These are phyloP conservation scores for Suhomyces taliae DNA, from an alignment of 1,139 yeast genomes.

Conservation along the genomic window DNA sequence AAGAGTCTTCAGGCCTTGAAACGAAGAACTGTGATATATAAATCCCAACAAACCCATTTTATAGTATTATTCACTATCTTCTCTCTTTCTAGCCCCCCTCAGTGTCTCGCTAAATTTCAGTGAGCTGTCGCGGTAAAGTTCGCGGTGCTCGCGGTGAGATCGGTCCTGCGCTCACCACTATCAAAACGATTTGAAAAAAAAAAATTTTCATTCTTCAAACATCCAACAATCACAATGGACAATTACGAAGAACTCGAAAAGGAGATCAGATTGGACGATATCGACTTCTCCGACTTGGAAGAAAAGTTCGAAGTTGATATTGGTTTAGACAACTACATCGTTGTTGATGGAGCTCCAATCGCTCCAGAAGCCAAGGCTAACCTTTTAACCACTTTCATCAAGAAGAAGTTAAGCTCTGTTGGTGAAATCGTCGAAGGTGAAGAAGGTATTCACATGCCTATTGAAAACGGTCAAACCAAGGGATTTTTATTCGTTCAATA, in stretches of 20 bases:
- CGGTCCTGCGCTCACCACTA: too few relatives aligned
- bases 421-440: conserved; percentile 72
- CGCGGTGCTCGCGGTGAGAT: too few relatives aligned
- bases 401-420: conserved; percentile 67
- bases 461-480: conserved; percentile 75
- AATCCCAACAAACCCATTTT: too few relatives aligned
- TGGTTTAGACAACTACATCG: conserved; percentile 76
- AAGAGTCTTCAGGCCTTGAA: too few relatives aligned
- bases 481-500: conserved; percentile 90
- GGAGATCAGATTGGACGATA: conserved; percentile 51
- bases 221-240: conserved; percentile 18
- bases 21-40: too few relatives aligned
- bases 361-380: conserved; percentile 90
- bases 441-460: conserved; percentile 77
- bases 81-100: too few relatives aligned
- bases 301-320: conserved; percentile 62
- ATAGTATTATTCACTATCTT: too few relatives aligned
- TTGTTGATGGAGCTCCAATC: conserved; percentile 93
- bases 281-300: conserved; percentile 89
- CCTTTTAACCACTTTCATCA: conserved; percentile 79
- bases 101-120: too few relatives aligned
- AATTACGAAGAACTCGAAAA: conserved; percentile 37
- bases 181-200: background rate
- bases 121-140: too few relatives aligned
- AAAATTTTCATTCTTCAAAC: conserved; percentile 11